Base-by-base conservation (phyloP, 768 basidiomycete genomes). In the Tephrocybe sp. region DNA sequence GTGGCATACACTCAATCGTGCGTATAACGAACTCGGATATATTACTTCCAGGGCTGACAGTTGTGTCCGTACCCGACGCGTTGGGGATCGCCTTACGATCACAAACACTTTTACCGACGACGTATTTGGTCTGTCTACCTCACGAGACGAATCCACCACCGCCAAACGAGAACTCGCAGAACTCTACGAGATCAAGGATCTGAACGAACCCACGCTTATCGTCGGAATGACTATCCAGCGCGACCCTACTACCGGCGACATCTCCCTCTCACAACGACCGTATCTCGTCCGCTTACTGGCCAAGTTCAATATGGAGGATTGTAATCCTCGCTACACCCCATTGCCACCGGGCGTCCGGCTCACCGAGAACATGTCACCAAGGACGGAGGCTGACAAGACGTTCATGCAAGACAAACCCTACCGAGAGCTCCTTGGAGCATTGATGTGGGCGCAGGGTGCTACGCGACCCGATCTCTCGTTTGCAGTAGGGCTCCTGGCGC, bases 381-480 rank as follows among this genome's bases (percentile, higher is more conserved):
- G 16, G 11, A 36, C 5, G 9, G 7, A 34, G 12, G 33, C 8
- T 1, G 44, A 45, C 5, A 6, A 7, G 15, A n/a, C 15, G 4
- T 45, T 24, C 12, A 45, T 45, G 44, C 29, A 23, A 4, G 44
- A 37, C 21, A 37, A 36, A 36, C 44, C 33, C 4, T 45, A 45
- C 42, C 15, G 19, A 25, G 4, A 44, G 9, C n/a, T 38, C 4
- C 37, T 38, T 5, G 23, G 40, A 3, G 11, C 22, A 19, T 7
- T 42, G 12, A 42, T 42, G 40, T 42, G 23, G 21, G 40, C 40
- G 3, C 40, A 42, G 15, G 40, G 13, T 3, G 40, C 3, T 3
- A 38, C 37, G 7, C 19, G 58, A 2, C 64, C 65, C 3, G 64
- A 70, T 42, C 44, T 68, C 4, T 55, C 27, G 11, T 64, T 49